A percentile compares a stretch with the other conserved stretches of the same genome.
Evolutionary conservation across 2,329 filamentous ascomycete genomes (phyloP).

Genomic region (Monosporascus sp.): DNA sequence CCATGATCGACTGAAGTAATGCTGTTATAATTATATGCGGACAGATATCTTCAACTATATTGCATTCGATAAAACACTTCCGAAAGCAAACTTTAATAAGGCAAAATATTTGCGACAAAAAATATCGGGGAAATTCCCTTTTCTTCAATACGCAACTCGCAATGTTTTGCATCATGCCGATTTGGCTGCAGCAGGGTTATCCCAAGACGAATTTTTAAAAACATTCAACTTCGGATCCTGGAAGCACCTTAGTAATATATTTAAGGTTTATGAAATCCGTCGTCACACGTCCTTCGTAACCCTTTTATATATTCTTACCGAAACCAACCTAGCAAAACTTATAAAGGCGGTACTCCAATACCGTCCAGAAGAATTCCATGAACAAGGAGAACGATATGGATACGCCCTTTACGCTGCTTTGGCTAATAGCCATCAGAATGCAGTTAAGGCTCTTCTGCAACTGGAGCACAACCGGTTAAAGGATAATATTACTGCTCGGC

Average conservation of each 20-base stretch:
- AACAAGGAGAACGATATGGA: too few relatives aligned
- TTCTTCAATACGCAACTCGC: slow-evolving; percentile 39
- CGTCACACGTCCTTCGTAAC: slow-evolving; percentile 19
- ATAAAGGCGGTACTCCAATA: too few relatives aligned
- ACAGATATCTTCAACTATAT: not conserved
- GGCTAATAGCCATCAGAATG: not conserved
- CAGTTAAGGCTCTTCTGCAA: not conserved
- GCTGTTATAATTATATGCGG: too few relatives aligned
- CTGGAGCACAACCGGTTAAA: too few relatives aligned
- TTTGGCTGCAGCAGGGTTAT: slow-evolving; percentile 20
- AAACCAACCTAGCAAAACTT: too few relatives aligned
- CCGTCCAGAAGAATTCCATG: too few relatives aligned
- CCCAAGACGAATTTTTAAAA: slow-evolving; percentile 26
- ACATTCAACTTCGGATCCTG: slow-evolving; percentile 22
- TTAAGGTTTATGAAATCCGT: slow-evolving; percentile 20
- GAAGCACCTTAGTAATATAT: slow-evolving; percentile 24
- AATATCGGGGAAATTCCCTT: slow-evolving; percentile 28
- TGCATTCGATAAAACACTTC: slow-evolving; percentile 9
- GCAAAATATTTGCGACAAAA: slow-evolving; percentile 12
- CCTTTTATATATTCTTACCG: slow-evolving; percentile 20
- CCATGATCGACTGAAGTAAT: too few relatives aligned
- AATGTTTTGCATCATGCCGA: slow-evolving; percentile 39
- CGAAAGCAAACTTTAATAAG: slow-evolving; percentile 8
- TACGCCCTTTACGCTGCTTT: slow-evolving; percentile 7
- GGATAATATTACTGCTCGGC: too few relatives aligned